These are phyloP conservation scores for Xylariaceae sp. DNA, from an alignment of 2,329 filamentous ascomycete genomes.

Conservation along the genomic window DNA sequence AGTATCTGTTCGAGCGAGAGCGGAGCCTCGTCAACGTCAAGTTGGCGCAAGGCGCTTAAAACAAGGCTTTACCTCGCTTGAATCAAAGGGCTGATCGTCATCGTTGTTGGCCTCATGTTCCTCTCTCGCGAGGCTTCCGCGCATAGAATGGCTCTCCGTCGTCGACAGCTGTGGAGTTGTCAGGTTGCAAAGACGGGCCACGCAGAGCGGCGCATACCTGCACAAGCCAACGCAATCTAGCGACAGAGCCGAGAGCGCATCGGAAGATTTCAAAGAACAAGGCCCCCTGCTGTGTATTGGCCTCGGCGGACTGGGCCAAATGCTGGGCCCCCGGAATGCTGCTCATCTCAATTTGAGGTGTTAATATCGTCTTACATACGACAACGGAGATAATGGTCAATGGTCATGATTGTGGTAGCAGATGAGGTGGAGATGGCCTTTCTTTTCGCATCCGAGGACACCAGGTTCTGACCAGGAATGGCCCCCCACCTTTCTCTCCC, in stretches of 20 bases:
- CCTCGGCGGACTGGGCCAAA: slow-evolving; percentile 18
- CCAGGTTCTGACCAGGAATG: slow-evolving; percentile 15
- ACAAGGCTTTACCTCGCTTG: slow-evolving; percentile 21
- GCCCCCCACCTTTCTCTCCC: slow-evolving; percentile 22
- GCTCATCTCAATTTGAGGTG: slow-evolving; percentile 31
- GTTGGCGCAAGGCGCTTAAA: slow-evolving; percentile 20
- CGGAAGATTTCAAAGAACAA: slow-evolving; percentile 17
- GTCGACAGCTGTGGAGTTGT: slow-evolving; percentile 23
- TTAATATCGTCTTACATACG: slow-evolving; percentile 27
- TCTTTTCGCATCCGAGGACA: slow-evolving; percentile 15
- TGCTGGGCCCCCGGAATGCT: slow-evolving; percentile 21
- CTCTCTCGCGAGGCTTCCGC: slow-evolving; percentile 22
- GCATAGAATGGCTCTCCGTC: slow-evolving; percentile 25
- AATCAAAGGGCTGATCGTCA: slow-evolving; percentile 27
- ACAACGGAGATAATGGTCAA: slow-evolving; percentile 28
- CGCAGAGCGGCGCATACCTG: too few relatives aligned
- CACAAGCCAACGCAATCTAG: too few relatives aligned
- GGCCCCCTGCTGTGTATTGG: slow-evolving; percentile 20
- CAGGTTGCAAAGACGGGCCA: slow-evolving; percentile 3
- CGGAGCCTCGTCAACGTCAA: slow-evolving; percentile 16
- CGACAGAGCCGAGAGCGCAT: slow-evolving; percentile 12
- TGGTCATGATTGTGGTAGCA: slow-evolving; percentile 17
- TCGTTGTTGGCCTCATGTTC: slow-evolving; percentile 22
- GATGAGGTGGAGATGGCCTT: slow-evolving; percentile 24
- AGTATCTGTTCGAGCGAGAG: too few relatives aligned